Evolutionary conservation across 73 alveolate genomes (phyloP), one percentile per base, ranked within the genome.

Genomic region (Paramecium sonneborni): DNA sequence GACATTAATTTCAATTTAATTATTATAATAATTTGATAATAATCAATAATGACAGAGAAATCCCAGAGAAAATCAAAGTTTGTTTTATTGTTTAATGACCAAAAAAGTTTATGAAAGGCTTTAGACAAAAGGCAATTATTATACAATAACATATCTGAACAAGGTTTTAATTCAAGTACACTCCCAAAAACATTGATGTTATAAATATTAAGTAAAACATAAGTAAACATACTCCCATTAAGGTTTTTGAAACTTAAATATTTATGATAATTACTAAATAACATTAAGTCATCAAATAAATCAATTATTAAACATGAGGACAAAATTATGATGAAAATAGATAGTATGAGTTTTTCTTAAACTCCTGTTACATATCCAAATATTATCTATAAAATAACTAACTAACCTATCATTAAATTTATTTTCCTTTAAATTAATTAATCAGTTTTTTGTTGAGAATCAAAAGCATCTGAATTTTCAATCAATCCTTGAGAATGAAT

Each of bases 81-180:
- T 12, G 3, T 18, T 48, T 48, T 15, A 41, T 41, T 41, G 57
- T 41, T 41, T 41, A 11, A 8, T 7, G 7, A 8, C n/a, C 57
- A 41, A 41, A 41, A 7, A 41, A 41, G 7, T 41, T 41, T 6
- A 62, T 14, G 20, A 30, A 62, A 26, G 84, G 84, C 44, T 62
- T 62, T 62, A 62, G 9, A 32, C 39, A 62, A 32, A 23, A 62
- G 12, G 48, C 84, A 23, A 26, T 30, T 14, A 62, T 62, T 11
- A 62, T 62, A 62, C 84, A 62, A 62, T 62, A 62, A 62, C 84
- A 30, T 62, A 62, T 62, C 44, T 62, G 24, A 26, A 62, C 18
- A 30, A 62, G 48, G 30, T 30, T 23, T 11, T 32, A 12, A 62
- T 62, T 62, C 20, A 26, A 62, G 32, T 52, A 52, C 68, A 52